Evolutionary conservation across 345 rosid species (phyloP), one percentile per base, ranked within the genome.

Genomic region (Brassica nigra): DNA sequence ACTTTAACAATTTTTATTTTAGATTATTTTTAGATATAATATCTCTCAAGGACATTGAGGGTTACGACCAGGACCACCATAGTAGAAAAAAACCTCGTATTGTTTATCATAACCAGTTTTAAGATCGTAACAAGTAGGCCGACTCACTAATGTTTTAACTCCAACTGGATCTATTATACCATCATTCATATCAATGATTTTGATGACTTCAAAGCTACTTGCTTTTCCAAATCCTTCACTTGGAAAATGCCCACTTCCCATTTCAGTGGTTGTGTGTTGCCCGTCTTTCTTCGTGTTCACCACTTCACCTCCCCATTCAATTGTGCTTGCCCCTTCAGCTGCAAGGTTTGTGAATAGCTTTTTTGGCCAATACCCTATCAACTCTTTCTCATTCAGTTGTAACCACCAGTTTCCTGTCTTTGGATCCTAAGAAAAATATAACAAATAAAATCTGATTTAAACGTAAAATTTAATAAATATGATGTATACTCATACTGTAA

Each of bases 221-320:
- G 68, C 68, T 36, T 64, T 64, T 8, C 37, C 37, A 64, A 31
- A 64, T 3, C 44, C 47, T 64, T 64, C 68, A 31, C 47, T 64
- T 64, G 68, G 44, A 33, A 64, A 64, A 5, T 64, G 47, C 5
- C 68, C 68, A 64, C 44, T 64, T 64, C 68, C 68, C 68, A 64
- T 64, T 33, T 64, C 44, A 9, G 68, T 64, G 27, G 68, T 31
- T 36, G 68, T 64, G 57, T 52, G 57, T 64, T 64, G 27, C 15
- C 47, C 28, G 47, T 15, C 12, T 15, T 33, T 15, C 12, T 33
- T n/a, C 8, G 20, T 8, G 28, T 64, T 64, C 27, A 64, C 27
- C 27, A 33, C 44, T 64, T 64, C 44, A 15, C 68, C 68, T 64
- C 14, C 47, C 68, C 68, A 64, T 64, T 33, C 27, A 31, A 64